Percentiles rank a stretch among this genome's conserved stretches.
Evolutionary conservation across 2,329 filamentous ascomycete genomes (phyloP).

Genomic region (Alternaria incomplexa): DNA sequence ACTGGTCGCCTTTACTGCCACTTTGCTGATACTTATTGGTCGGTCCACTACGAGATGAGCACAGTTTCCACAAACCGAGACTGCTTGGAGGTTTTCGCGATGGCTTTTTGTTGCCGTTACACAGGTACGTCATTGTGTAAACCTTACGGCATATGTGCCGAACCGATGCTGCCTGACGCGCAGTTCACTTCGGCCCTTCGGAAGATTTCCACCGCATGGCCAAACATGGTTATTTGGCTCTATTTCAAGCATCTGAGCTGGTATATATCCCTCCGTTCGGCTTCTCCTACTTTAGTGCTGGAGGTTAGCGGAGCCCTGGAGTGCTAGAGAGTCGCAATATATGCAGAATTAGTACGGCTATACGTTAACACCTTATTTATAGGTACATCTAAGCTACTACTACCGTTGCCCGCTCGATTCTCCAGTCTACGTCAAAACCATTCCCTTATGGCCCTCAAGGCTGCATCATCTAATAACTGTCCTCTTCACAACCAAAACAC

Average conservation of each 20-base stretch:
- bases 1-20: background rate
- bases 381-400: background rate
- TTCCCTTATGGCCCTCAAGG: no score
- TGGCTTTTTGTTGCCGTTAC: background rate
- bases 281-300: background rate
- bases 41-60: background rate
- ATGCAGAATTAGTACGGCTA: background rate
- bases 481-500: background rate
- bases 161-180: background rate
- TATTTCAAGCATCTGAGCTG: background rate
- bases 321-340: background rate
- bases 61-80: background rate
- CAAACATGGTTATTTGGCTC: background rate
- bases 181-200: background rate
- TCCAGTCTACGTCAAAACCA: background rate
- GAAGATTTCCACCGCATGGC: background rate
- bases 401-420: rapidly evolving
- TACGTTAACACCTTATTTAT: background rate
- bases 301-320: background rate
- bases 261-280: background rate
- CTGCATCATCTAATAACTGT: background rate
- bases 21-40: background rate
- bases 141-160: background rate
- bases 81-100: background rate
- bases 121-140: background rate